These are phyloP conservation scores for Chaetomium cochliodes DNA, from an alignment of 495 filamentous ascomycete genomes.

Conservation along the genomic window DNA sequence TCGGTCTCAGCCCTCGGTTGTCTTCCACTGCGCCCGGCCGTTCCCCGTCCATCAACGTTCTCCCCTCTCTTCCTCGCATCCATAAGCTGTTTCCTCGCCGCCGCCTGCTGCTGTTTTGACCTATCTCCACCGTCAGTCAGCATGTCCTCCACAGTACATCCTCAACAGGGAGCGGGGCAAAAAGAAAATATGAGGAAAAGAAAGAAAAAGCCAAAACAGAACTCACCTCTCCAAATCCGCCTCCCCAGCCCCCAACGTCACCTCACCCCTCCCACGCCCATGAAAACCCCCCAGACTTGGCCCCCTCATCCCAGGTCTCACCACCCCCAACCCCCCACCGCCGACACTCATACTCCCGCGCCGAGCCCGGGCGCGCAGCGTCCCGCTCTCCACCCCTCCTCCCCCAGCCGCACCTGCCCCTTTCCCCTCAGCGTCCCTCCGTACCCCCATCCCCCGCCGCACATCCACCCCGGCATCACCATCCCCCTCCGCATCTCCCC, in stretches of 20 bases:
- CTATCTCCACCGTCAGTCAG: slow-evolving; percentile 17
- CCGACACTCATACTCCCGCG: background rate
- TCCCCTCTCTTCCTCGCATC: slow-evolving; percentile 32
- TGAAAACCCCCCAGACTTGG: slow-evolving; percentile 9
- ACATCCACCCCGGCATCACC: slow-evolving; percentile 45
- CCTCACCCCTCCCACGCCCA: slow-evolving; percentile 29
- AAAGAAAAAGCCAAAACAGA: background rate
- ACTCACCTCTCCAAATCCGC: slow-evolving; percentile 44
- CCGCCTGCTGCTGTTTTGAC: slow-evolving; percentile 38
- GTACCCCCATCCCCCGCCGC: slow-evolving; percentile 49
- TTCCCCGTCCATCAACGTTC: slow-evolving; percentile 29
- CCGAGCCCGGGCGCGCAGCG: background rate
- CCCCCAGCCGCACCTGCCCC: slow-evolving; percentile 50
- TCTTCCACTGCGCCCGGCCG: slow-evolving; percentile 4
- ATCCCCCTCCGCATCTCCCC: background rate
- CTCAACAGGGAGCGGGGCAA: background rate
- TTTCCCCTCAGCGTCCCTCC: slow-evolving; percentile 53
- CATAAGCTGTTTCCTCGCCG: slow-evolving; percentile 35
- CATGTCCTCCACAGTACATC: background rate
- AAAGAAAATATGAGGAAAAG: no score
- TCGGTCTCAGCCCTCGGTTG: slow-evolving; percentile 11
- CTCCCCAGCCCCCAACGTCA: slow-evolving; percentile 36
- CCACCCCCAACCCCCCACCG: background rate
- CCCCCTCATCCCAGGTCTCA: background rate
- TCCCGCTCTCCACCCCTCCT: slow-evolving; percentile 29